Conservation (phyloP, 257 asterid species). For the Henckelia pumila region DNA sequence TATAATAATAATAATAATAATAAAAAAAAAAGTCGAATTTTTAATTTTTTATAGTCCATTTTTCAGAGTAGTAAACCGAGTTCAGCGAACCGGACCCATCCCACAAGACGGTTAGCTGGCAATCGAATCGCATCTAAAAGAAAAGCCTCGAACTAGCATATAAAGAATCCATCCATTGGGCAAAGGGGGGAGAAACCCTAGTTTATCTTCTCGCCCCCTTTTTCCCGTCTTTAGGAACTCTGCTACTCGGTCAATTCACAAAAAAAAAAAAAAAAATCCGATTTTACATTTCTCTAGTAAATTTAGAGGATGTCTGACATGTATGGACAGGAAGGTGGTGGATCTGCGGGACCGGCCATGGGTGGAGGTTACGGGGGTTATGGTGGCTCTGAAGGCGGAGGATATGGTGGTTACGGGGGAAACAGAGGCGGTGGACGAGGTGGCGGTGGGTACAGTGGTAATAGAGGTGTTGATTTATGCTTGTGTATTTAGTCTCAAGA, state of each 20-base stretch:
- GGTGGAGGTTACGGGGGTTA: slow-evolving; percentile 47
- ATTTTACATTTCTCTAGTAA: no score
- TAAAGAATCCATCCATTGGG: neutral
- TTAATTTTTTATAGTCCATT: no score
- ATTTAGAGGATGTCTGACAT: slow-evolving; percentile 20
- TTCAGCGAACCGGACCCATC: no score
- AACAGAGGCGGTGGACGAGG: slow-evolving; percentile 33
- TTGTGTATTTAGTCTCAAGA: neutral
- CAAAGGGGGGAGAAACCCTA: neutral
- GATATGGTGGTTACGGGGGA: slow-evolving; percentile 43
- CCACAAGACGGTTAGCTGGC: no score
- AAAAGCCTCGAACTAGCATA: no score
- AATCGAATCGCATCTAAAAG: no score
- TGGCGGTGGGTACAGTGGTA: slow-evolving; percentile 50
- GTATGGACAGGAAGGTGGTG: slow-evolving; percentile 76
- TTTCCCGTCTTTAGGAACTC: neutral
- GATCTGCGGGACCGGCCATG: slow-evolving; percentile 66
- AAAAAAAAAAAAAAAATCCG: neutral
- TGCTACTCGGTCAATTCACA: neutral
- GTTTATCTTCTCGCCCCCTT: neutral
- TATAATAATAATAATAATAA: no score
- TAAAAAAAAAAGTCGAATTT: no score
- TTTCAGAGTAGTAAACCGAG: no score
- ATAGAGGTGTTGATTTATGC: slow-evolving; percentile 43
- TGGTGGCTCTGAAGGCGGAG: slow-evolving; percentile 47